Evolutionary conservation across 1,284 basidiomycete species (phyloP), one percentile per base, ranked within the genome.

Genomic region (Mycena sp.): DNA sequence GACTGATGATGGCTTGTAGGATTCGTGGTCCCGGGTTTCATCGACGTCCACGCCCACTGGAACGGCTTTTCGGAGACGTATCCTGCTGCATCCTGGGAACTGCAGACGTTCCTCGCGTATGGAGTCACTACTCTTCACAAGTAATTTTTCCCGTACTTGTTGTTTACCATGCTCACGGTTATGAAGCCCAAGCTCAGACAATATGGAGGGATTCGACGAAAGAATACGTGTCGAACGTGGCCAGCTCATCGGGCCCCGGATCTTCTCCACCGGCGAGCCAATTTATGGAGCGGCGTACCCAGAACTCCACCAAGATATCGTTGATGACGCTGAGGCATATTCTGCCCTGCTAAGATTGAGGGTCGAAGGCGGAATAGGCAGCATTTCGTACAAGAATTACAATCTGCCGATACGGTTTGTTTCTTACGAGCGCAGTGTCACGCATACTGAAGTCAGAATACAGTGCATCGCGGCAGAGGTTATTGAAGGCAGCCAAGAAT

Each of bases 101-200:
- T 89, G 77, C 82, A 89, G 71, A 84, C 88, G 0, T 91, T 91
- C 83, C 81, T 92, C 29, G 87, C 90, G 0, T 91, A 91, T 68
- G 90, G 90, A n/a, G 83, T 92, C 9, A 92, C 90, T 0, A 91
- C 90, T 2, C 69, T 92, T 60, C 90, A 92, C 79, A 92, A 92
- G 89, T 91, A 69, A 57, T 82, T 74, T 32, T 16, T 29, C 23
- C 55, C 19, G n/a, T n/a, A n/a, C n/a, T n/a, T n/a, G n/a, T n/a
- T n/a, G n/a, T n/a, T n/a, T n/a, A n/a, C n/a, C n/a, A n/a, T n/a
- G n/a, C n/a, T n/a, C n/a, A n/a, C n/a, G n/a, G n/a, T n/a, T n/a
- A n/a, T n/a, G n/a, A n/a, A 91, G 89, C 68, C 89, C 89, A 5
- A 91, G 88, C 67, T 78, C 86, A 44, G 80, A 84, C 65, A 89